Evolutionary conservation across 1,139 yeast species (phyloP), one percentile per base, ranked within the genome.

Genomic region (Barnettozyma hawaiiensis): DNA sequence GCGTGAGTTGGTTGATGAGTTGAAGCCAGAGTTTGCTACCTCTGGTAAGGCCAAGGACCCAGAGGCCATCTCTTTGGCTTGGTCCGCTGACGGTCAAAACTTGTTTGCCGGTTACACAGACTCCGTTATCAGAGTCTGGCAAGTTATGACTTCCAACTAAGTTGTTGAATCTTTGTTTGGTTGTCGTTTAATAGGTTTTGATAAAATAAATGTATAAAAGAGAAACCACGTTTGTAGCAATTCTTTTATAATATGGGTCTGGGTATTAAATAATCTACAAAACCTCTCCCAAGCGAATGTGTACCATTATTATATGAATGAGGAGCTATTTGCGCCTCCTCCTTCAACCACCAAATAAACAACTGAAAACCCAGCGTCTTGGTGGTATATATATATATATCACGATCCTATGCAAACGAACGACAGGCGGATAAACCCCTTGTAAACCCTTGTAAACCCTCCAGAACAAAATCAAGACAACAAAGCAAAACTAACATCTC

Each of bases 71-170:
- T 90, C 97, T 60, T 84, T 92, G 70, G 89, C 97, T 70, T 92
- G 99, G 99, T 90, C 97, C 65, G 95, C 96, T 73, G 98, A 92
- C 66, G 98, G 98, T 73, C 97, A 90, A 81, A 89, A 86, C 85
- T 83, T 92, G 76, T 92, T 89, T 71, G 96, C 97, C 64, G 99
- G 99, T 81, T 92, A 92, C 96, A 90, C 97, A 67, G 99, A 92
- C 76, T 87, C 87, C 81, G 81, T 85, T 69, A 90, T 92, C 81
- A 92, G 98, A 80, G 98, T 90, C 75, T 92, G 97, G 97, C 97
- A 92, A 83, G 96, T 92, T 65, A 90, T 90, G 97, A 89, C 96
- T 76, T 49, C 54, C 45, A 51, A 54, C 48, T 54, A 54, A 50
- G 39, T 45, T n/a, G n/a, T 39, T 31, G 36, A n/a, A 18, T 14